These are phyloP conservation scores for Phylloporus sp. DNA, from an alignment of 768 basidiomycete genomes.

Conservation along the genomic window DNA sequence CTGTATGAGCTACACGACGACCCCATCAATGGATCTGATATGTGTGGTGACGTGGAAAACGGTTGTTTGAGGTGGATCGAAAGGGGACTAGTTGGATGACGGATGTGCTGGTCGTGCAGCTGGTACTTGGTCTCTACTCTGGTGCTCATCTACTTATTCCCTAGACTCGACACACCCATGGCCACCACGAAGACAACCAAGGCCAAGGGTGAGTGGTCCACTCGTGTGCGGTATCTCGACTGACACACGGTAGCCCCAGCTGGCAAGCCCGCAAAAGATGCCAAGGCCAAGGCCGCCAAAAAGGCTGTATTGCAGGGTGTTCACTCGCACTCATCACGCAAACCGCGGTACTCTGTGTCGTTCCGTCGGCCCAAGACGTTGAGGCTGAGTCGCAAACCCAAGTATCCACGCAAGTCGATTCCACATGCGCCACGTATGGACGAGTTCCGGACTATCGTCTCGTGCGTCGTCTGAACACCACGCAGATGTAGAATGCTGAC, in stretches of 20 bases:
- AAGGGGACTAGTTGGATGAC: slow-evolving; percentile 17
- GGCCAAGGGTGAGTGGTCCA: slow-evolving; percentile 44
- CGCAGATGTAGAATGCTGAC: neutral
- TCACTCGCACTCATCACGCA: slow-evolving; percentile 70
- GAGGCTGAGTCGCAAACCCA: slow-evolving; percentile 74
- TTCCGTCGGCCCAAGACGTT: slow-evolving; percentile 98
- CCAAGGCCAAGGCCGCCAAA: slow-evolving; percentile 92
- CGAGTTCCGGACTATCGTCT: slow-evolving; percentile 90
- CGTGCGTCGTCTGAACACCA: slow-evolving; percentile 51
- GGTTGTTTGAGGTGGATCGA: slow-evolving; percentile 20
- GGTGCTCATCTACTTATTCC: slow-evolving; percentile 2
- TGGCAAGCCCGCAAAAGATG: slow-evolving; percentile 36
- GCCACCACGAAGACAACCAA: slow-evolving; percentile 67
- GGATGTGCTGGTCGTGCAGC: neutral
- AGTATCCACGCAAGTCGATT: slow-evolving; percentile 94
- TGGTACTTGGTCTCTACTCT: neutral
- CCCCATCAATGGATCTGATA: neutral
- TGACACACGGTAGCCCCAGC: slow-evolving; percentile 1
- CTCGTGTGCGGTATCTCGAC: slow-evolving; percentile 26
- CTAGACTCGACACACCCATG: slow-evolving; percentile 40
- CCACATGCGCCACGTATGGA: slow-evolving; percentile 94
- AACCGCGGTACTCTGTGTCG: slow-evolving; percentile 78
- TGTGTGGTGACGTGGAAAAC: neutral
- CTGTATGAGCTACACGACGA: neutral
- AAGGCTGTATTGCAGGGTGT: slow-evolving; percentile 93